Base-by-base conservation (phyloP, 805 yeast species). In the Metschnikowia proteae region DNA sequence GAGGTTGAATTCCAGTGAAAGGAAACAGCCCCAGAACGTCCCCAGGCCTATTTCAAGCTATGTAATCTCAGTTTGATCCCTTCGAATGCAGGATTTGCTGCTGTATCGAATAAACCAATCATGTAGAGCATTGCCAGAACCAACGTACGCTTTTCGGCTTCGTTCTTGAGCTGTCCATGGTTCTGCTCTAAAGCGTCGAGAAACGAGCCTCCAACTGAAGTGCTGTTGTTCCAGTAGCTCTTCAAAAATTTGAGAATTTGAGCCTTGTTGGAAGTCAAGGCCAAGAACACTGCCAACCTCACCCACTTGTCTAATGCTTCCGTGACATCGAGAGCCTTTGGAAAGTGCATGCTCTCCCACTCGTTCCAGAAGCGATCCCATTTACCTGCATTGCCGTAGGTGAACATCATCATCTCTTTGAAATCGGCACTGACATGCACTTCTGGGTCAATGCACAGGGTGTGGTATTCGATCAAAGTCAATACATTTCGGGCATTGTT, bases 301-400 rank as follows among this genome's bases (percentile, higher is more conserved):
- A 69, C 67, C 74, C 74, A 72, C 27, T 52, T 33, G 34, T 48
- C 35, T 28, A 53, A 40, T 9, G 51, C 53, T 8, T 30, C 50
- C 3, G 36, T 45, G 10, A 54, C 43, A n/a, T 37, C 42, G 6
- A 38, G 41, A 3, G 41, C 27, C 7, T 35, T 10, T 3, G 46
- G 48, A 31, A 56, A 53, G 22, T 38, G 44, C 25, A 47, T 38
- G 11, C 17, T n/a, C 13, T 71, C 62, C 76, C 76, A 73, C 41
- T 66, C 60, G 7, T 49, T 47, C 78, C 78, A 73, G 57, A 73
- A 73, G 39, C 56, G 46, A 3, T 47, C 48, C 75, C 76, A 73
- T 30, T 67, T 59, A 8, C 66, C 65, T 9, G 71, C 63, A 45
- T 70, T 71, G 3, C 76, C 78, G 47, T 66, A 69, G 1, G 68